Evolutionary conservation across 768 basidiomycete genomes (phyloP).

Genomic region (Russula griseocarnosa): DNA sequence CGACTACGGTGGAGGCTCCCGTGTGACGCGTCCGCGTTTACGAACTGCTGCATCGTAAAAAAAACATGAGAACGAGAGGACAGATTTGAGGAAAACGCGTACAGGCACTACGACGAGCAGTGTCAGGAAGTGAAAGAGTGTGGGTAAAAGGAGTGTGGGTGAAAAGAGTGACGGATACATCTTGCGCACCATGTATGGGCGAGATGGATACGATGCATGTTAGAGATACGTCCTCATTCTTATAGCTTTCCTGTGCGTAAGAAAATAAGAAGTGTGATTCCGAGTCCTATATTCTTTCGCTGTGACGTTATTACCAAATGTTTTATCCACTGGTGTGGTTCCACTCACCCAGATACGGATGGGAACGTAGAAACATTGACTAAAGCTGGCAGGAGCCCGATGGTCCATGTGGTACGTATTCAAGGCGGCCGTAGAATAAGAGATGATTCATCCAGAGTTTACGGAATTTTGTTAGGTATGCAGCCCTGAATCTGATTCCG

Average conservation of each 20-base stretch:
- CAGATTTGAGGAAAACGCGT: background rate
- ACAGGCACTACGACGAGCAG: constrained; percentile 9
- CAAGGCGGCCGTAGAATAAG: constrained; percentile 1
- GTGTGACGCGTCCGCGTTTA: background rate
- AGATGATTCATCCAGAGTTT: background rate
- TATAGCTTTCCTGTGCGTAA: constrained; percentile 3
- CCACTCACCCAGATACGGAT: background rate
- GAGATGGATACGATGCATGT: background rate
- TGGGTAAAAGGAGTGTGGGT: constrained; percentile 4
- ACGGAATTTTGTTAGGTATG: constrained; percentile 5
- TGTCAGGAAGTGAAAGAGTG: constrained; percentile 3
- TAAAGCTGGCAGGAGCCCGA: constrained; percentile 1
- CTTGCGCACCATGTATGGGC: constrained; percentile 14
- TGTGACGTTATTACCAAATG: background rate
- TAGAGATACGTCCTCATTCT: constrained; percentile 5
- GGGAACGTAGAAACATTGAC: background rate
- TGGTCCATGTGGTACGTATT: background rate
- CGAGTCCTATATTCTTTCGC: background rate
- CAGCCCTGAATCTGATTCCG: background rate
- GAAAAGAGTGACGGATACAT: constrained; percentile 7
- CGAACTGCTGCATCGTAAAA: background rate
- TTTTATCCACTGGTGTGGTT: background rate
- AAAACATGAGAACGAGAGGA: background rate
- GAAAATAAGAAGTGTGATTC: constrained; percentile 2
- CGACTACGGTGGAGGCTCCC: background rate